These are phyloP conservation scores for Lachancea fermentati DNA, from an alignment of 805 yeast genomes.

Conservation along the genomic window DNA sequence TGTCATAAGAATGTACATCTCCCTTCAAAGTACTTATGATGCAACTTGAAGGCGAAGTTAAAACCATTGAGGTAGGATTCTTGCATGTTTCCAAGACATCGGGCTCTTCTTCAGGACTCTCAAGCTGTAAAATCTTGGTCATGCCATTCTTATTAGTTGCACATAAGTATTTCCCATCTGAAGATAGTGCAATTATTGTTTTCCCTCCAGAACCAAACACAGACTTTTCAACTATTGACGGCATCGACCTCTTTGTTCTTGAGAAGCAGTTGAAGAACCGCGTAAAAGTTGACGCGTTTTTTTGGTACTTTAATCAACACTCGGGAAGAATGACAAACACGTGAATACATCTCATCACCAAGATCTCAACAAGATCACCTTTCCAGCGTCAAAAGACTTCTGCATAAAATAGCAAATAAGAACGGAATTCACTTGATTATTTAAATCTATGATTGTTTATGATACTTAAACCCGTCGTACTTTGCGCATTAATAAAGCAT, in stretches of 20 bases:
- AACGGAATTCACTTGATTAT: no score
- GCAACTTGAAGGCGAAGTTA: slow-evolving; percentile 15
- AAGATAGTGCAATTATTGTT: slow-evolving; percentile 20
- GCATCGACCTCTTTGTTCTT: slow-evolving; percentile 1
- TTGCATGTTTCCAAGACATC: slow-evolving; percentile 48
- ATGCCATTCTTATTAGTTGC: slow-evolving; percentile 53
- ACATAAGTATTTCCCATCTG: slow-evolving; percentile 34
- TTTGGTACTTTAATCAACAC: neutral
- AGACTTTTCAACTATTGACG: slow-evolving; percentile 17
- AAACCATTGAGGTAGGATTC: slow-evolving; percentile 39
- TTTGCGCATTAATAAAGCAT: no score
- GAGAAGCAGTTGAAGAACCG: neutral
- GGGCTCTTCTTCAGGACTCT: slow-evolving; percentile 54
- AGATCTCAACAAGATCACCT: no score
- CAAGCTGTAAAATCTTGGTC: slow-evolving; percentile 44
- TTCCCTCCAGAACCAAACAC: slow-evolving; percentile 31
- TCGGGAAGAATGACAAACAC: neutral
- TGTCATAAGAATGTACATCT: slow-evolving; percentile 20
- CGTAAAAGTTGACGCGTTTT: slow-evolving; percentile 1
- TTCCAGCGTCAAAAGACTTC: no score
- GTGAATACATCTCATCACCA: neutral
- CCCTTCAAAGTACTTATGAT: slow-evolving; percentile 25
- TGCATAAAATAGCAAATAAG: no score
- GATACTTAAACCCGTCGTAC: no score
- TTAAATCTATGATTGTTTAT: no score